Conservation (phyloP, 768 basidiomycete species). For the Macrolepiota albuminosa region DNA sequence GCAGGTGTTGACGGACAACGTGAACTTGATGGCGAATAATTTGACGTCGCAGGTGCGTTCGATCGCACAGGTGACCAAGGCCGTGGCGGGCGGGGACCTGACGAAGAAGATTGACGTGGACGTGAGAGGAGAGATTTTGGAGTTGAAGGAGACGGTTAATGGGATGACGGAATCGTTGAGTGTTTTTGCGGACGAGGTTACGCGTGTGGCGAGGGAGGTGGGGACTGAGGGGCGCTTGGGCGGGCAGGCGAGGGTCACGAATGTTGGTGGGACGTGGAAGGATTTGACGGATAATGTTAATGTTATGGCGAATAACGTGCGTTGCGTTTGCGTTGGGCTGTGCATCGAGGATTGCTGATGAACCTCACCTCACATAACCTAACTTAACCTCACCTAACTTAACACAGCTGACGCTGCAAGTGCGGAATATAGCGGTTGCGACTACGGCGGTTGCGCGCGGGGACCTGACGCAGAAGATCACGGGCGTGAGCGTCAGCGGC, state of each 20-base stretch:
- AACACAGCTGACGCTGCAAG: conserved; percentile 80
- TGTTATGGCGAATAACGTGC: conserved; percentile 88
- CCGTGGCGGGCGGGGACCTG: conserved; percentile 89
- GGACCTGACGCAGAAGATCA: conserved; percentile 91
- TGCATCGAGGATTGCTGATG: no score
- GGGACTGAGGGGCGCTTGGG: conserved; percentile 95
- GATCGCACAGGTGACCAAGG: conserved; percentile 89
- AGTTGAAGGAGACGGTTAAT: conserved; percentile 90
- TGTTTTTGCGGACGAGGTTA: conserved; percentile 78
- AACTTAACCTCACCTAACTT: no score
- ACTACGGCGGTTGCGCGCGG: conserved; percentile 94
- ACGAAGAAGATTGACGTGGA: conserved; percentile 92
- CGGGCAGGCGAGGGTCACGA: conserved; percentile 89
- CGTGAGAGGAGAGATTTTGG: conserved; percentile 88
- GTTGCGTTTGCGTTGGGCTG: no score
- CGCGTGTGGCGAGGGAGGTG: conserved; percentile 90
- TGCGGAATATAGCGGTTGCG: conserved; percentile 88
- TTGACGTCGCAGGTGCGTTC: conserved; percentile 86
- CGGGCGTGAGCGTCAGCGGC: conserved; percentile 87
- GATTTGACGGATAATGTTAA: conserved; percentile 95
- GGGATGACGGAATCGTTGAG: conserved; percentile 89
- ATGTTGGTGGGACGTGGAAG: conserved; percentile 97
- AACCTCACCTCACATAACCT: no score
- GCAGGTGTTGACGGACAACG: conserved; percentile 72
- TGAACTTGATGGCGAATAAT: conserved; percentile 88